Percentiles rank a stretch among this genome's conserved stretches.
These are phyloP conservation scores for Penicillium sp. DNA, from an alignment of 2,329 filamentous ascomycete species.

Conservation along the genomic window DNA sequence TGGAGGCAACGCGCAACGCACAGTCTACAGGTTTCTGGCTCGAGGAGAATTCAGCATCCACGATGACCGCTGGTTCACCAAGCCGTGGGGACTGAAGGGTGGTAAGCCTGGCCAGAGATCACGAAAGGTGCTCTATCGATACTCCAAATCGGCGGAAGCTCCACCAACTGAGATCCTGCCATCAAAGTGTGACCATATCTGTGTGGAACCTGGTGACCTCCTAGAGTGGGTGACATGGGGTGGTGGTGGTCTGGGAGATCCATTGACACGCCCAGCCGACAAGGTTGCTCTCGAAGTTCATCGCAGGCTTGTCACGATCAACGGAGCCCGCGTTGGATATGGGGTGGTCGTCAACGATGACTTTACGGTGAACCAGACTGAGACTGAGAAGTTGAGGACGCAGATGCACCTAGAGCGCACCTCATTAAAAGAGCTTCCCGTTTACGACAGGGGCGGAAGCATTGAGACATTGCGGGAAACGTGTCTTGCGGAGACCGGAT, in stretches of 20 bases:
- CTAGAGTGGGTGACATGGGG: slow-evolving; percentile 52
- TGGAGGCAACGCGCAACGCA: slow-evolving; percentile 49
- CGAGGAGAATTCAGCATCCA: slow-evolving; percentile 48
- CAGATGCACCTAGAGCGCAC: slow-evolving; percentile 28
- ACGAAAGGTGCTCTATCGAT: slow-evolving; percentile 43
- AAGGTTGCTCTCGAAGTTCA: slow-evolving; percentile 47
- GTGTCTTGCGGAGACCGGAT: slow-evolving; percentile 43
- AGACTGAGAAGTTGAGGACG: slow-evolving; percentile 36
- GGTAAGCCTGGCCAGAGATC: slow-evolving; percentile 45
- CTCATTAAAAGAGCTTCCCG: slow-evolving; percentile 16
- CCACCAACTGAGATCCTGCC: slow-evolving; percentile 37
- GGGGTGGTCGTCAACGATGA: slow-evolving; percentile 43
- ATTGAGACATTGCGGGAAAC: slow-evolving; percentile 37
- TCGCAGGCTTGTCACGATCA: slow-evolving; percentile 42
- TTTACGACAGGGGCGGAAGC: slow-evolving; percentile 45
- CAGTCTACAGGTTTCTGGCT: slow-evolving; percentile 45
- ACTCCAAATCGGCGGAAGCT: slow-evolving; percentile 33
- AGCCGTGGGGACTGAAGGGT: slow-evolving; percentile 49
- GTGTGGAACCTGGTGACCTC: slow-evolving; percentile 45
- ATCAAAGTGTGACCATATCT: slow-evolving; percentile 49
- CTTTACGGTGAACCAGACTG: slow-evolving; percentile 34
- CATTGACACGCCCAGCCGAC: slow-evolving; percentile 41
- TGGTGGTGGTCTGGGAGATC: slow-evolving; percentile 48
- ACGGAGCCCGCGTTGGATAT: slow-evolving; percentile 44
- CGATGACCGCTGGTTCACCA: slow-evolving; percentile 49